phyloP scores from a whole-genome alignment of 116 monocot genomes.

The Iris pallida region DNA sequence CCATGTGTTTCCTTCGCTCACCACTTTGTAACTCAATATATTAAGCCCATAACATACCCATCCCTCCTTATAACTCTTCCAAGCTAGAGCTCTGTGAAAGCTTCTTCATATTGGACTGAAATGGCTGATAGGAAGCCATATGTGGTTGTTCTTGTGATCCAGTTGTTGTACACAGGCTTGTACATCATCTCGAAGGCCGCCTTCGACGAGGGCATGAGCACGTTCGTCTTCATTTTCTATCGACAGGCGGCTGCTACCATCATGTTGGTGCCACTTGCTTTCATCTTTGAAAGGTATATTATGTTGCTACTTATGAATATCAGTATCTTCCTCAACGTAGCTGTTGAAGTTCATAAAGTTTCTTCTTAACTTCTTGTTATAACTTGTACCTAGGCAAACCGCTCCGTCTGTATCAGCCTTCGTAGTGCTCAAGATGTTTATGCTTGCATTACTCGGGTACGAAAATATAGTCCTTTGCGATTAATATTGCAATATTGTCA shows the following conservation, averaged over 20 bases:
- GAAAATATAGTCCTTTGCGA: neutral
- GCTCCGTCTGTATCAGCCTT: conserved; percentile 26
- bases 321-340: neutral
- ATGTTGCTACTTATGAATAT: neutral
- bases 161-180: conserved; percentile 44
- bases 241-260: conserved; percentile 44
- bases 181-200: conserved; percentile 53
- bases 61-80: no score
- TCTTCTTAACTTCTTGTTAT: neutral
- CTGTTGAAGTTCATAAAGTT: no score
- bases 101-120: neutral
- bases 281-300: conserved; percentile 44
- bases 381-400: conserved; percentile 29
- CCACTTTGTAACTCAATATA: no score
- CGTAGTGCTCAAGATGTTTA: conserved; percentile 51
- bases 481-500: neutral
- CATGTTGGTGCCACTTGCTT: conserved; percentile 45
- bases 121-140: conserved; percentile 39
- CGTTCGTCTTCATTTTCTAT: conserved; percentile 62
- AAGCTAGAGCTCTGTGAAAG: no score
- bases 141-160: conserved; percentile 20
- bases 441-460: conserved; percentile 67
- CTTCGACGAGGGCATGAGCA: conserved; percentile 49
- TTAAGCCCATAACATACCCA: no score
- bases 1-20: no score